phyloP scores from a whole-genome alignment of 2,329 filamentous ascomycete genomes.

The Niveomyces coronatus region DNA sequence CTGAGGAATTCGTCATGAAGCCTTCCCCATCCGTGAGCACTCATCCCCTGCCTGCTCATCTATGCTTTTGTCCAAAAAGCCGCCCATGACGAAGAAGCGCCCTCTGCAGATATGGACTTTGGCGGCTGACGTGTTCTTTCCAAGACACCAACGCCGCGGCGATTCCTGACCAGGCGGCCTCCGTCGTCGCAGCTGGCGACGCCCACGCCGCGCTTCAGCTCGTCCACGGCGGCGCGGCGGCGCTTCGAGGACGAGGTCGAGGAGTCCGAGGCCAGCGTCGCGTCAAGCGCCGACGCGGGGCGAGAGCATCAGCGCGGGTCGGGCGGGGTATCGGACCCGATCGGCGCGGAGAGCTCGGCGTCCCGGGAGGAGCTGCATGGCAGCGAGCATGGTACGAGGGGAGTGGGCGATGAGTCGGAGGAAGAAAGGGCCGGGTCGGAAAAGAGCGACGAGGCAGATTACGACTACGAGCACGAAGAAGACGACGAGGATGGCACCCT shows the following conservation, averaged over 20 bases:
- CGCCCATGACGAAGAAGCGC: too few species aligned
- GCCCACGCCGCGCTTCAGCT: constrained; percentile 29
- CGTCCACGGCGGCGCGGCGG: constrained; percentile 17
- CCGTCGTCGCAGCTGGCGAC: constrained; percentile 21
- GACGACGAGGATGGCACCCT: neutral
- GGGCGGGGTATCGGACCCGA: constrained; percentile 15
- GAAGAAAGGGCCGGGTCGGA: neutral
- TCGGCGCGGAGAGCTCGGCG: constrained; percentile 14
- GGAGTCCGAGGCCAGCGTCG: constrained; percentile 17
- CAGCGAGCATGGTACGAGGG: neutral
- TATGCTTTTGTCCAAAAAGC: too few species aligned
- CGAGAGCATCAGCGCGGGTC: constrained; percentile 9
- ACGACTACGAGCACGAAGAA: neutral
- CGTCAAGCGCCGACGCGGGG: constrained; percentile 5
- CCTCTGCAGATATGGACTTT: neutral
- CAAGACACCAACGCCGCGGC: constrained; percentile 28
- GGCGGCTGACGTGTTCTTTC: constrained; percentile 1
- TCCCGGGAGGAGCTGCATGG: neutral
- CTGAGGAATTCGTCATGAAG: constrained; percentile 1
- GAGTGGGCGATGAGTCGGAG: neutral
- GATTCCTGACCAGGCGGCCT: constrained; percentile 27
- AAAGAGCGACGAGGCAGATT: constrained; percentile 6
- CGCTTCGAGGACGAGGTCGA: constrained; percentile 18
- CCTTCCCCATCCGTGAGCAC: constrained; percentile 5
- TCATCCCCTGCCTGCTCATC: too few species aligned